Evolutionary conservation across 306 rosid genomes (phyloP).

Genomic region (Trifolium pratense): DNA sequence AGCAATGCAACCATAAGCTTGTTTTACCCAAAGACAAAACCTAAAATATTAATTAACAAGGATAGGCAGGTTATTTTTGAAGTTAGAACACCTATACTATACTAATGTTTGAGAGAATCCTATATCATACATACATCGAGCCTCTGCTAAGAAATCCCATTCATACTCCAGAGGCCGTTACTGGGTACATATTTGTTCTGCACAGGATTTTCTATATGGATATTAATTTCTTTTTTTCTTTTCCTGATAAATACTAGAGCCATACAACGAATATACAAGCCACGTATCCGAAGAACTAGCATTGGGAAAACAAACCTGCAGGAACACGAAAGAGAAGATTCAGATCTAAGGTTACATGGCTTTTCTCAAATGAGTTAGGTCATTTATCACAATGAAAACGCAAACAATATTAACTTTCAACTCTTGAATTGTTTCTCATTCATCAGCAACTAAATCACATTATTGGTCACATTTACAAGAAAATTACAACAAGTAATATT

Average conservation of each 20-base stretch:
- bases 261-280: conserved; percentile 69
- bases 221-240: conserved; percentile 37
- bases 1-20: not conserved
- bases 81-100: conserved; percentile 34
- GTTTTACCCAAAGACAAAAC: conserved; percentile 13
- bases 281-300: conserved; percentile 72
- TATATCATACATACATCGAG: conserved; percentile 38
- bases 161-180: conserved; percentile 40
- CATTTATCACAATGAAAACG: conserved; percentile 39
- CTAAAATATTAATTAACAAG: conserved; percentile 15
- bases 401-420: not conserved
- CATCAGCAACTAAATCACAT: conserved; percentile 39
- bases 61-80: conserved; percentile 15
- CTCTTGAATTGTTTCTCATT: conserved; percentile 12
- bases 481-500: conserved; percentile 52
- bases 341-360: conserved; percentile 60
- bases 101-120: conserved; percentile 30
- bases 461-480: conserved; percentile 44
- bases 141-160: conserved; percentile 30
- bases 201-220: conserved; percentile 43
- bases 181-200: conserved; percentile 45
- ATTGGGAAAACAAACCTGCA: conserved; percentile 83
- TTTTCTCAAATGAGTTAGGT: conserved; percentile 46
- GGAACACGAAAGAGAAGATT: conserved; percentile 72
- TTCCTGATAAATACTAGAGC: conserved; percentile 48